A percentile compares a stretch with the other conserved stretches of the same genome.
These are phyloP conservation scores for Helianthus tuberosus DNA, from an alignment of 129 eudicot genomes.

Conservation along the genomic window DNA sequence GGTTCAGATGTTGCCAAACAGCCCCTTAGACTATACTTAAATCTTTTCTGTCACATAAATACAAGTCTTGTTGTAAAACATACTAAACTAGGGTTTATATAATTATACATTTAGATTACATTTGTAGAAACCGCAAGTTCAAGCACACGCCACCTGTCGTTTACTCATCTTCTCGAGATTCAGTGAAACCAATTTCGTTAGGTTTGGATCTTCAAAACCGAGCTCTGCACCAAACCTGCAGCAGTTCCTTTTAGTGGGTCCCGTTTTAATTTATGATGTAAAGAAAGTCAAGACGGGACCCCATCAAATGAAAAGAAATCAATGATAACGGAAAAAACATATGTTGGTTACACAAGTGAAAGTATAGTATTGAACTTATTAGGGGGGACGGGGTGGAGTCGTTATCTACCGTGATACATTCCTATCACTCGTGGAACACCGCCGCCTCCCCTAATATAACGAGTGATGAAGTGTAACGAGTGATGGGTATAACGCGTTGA, in stretches of 20 bases:
- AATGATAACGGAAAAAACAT: neutral
- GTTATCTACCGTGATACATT: too few species aligned
- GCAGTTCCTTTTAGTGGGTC: conserved; percentile 16
- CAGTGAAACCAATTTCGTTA: conserved; percentile 68
- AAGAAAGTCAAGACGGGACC: conserved; percentile 11
- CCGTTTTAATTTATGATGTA: neutral
- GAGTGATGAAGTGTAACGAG: too few species aligned
- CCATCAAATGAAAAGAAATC: conserved; percentile 19
- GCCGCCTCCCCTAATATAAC: too few species aligned
- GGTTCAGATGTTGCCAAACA: too few species aligned
- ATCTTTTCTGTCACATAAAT: conserved; percentile 13
- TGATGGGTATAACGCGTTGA: too few species aligned
- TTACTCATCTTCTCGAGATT: conserved; percentile 79
- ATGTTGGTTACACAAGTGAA: conserved; percentile 3
- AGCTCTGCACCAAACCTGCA: conserved; percentile 82
- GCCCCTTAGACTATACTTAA: too few species aligned
- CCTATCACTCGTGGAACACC: too few species aligned
- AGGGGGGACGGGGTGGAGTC: too few species aligned
- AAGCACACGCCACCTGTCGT: conserved; percentile 56
- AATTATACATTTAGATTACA: conserved; percentile 6
- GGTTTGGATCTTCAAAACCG: conserved; percentile 84
- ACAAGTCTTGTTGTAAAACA: conserved; percentile 9
- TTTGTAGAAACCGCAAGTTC: conserved; percentile 3
- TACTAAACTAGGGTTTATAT: conserved; percentile 9
- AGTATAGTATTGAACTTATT: conserved; percentile 12